Evolutionary conservation across 345 rosid species (phyloP).

Genomic region (Arabis alpina): DNA sequence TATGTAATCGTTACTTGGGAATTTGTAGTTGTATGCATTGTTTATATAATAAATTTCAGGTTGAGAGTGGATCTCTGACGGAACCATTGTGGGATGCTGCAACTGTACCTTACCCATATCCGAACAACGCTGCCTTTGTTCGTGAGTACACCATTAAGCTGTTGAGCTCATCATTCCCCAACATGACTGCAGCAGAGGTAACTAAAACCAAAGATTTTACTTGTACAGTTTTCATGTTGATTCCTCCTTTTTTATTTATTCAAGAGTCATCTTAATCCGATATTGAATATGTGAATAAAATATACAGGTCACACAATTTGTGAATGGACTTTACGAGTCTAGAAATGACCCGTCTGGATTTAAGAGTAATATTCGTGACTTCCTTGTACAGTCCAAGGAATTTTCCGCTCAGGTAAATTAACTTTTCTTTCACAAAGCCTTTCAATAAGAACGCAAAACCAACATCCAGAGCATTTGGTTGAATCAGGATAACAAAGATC

Average conservation of each 20-base stretch:
- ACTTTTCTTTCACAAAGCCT: neutral
- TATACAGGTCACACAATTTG: slow-evolving; percentile 86
- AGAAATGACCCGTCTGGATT: slow-evolving; percentile 78
- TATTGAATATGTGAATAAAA: slow-evolving; percentile 2
- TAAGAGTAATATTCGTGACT: slow-evolving; percentile 90
- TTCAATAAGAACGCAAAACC: slow-evolving; percentile 13
- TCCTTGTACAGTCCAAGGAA: slow-evolving; percentile 86
- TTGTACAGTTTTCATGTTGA: neutral
- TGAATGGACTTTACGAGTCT: slow-evolving; percentile 80
- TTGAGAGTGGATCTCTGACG: slow-evolving; percentile 74
- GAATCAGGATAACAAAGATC: slow-evolving; percentile 80
- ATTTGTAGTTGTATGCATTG: neutral
- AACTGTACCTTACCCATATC: slow-evolving; percentile 72
- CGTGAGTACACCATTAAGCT: slow-evolving; percentile 94
- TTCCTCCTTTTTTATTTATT: neutral
- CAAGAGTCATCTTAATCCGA: slow-evolving; percentile 16
- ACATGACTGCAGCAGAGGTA: slow-evolving; percentile 94
- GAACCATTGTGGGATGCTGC: slow-evolving; percentile 96
- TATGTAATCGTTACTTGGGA: neutral
- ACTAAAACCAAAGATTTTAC: slow-evolving; percentile 2
- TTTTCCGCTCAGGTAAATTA: slow-evolving; percentile 77
- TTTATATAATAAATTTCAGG: slow-evolving; percentile 50
- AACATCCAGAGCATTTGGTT: neutral
- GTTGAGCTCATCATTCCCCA: slow-evolving; percentile 89
- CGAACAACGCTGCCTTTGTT: slow-evolving; percentile 74